Evolutionary conservation across 768 basidiomycete genomes (phyloP).

Genomic region (Auricularia sp.): DNA sequence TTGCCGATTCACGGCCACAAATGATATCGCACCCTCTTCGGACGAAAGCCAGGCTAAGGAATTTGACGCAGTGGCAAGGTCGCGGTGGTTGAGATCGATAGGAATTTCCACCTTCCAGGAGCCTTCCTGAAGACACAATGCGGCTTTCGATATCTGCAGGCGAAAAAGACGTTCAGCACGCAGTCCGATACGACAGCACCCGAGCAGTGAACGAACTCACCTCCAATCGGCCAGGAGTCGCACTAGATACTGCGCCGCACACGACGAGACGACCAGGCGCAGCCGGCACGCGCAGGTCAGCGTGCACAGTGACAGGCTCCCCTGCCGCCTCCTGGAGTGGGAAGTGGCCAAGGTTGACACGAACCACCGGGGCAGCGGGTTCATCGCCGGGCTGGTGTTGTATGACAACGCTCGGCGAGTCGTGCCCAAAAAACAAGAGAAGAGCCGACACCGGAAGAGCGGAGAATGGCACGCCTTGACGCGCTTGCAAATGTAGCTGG

Average conservation of each 20-base stretch:
- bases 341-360: constrained; percentile 39
- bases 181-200: constrained; percentile 2
- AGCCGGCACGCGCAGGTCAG: constrained; percentile 40
- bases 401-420: constrained; percentile 40
- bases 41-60: constrained; percentile 1
- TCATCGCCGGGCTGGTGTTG: constrained; percentile 25
- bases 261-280: constrained; percentile 48
- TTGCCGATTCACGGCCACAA: constrained; percentile 40
- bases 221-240: constrained; percentile 38
- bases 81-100: constrained; percentile 33
- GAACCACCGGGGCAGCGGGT: constrained; percentile 19
- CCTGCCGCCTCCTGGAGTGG: constrained; percentile 10
- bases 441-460: constrained; percentile 53
- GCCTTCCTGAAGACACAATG: constrained; percentile 45
- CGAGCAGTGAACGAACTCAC: constrained; percentile 28
- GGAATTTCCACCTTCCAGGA: constrained; percentile 61
- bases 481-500: constrained; percentile 58
- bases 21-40: constrained; percentile 27
- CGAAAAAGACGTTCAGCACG: constrained; percentile 28
- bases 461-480: constrained; percentile 36
- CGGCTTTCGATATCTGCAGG: constrained; percentile 17
- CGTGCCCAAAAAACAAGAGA: constrained; percentile 46
- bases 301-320: constrained; percentile 18
- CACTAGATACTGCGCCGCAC: constrained; percentile 46
- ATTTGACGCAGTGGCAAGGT: constrained; percentile 16